Percentiles rank a stretch among this genome's conserved stretches.
These are phyloP conservation scores for Mortierella sp. DNA, from an alignment of 371 early-diverging fungal genomes.

Conservation along the genomic window DNA sequence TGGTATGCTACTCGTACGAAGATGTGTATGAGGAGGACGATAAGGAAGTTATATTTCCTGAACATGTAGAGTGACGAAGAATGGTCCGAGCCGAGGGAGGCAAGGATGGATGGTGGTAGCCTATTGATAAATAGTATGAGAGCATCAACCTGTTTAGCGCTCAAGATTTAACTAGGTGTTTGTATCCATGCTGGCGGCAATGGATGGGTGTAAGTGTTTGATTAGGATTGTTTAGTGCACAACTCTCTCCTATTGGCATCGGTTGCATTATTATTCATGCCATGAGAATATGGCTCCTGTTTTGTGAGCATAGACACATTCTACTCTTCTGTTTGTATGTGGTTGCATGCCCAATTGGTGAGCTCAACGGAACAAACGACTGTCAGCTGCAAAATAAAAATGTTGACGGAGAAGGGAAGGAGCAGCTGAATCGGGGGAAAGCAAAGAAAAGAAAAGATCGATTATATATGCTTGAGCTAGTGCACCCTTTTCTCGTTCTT, in stretches of 20 bases:
- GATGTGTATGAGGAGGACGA: not conserved
- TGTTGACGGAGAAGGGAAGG: not conserved
- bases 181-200: not conserved
- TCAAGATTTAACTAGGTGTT: not conserved
- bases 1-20: not conserved
- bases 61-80: not conserved
- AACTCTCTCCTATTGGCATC: not conserved
- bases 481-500: not conserved
- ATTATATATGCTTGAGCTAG: no score
- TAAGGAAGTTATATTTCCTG: not conserved
- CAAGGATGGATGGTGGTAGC: no score
- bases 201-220: not conserved
- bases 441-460: not conserved
- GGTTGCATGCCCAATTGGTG: not conserved
- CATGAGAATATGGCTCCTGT: not conserved
- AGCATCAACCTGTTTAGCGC: not conserved
- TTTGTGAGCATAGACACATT: conserved; percentile 3
- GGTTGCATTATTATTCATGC: not conserved
- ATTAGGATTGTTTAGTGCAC: not conserved
- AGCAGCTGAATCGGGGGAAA: no score
- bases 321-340: not conserved
- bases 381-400: not conserved
- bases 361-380: not conserved
- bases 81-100: conserved; percentile 12
- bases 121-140: not conserved